Conservation (phyloP, 495 filamentous ascomycete species). For the Hypoxylon rickii region DNA sequence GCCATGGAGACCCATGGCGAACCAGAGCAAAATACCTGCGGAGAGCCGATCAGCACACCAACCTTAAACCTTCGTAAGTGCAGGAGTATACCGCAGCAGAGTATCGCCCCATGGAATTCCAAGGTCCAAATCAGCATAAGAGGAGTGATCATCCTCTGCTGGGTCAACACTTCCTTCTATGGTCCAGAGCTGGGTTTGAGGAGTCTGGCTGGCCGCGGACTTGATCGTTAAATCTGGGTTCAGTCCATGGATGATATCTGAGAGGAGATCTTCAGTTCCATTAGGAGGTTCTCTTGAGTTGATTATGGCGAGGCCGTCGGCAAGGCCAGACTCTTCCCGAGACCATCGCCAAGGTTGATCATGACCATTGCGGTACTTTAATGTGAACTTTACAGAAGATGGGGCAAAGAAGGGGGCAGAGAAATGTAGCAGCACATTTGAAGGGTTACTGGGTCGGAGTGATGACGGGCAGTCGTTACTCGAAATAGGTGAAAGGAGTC, state of each 20-base stretch:
- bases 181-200: conserved; percentile 72
- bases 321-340: conserved; percentile 61
- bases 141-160: conserved; percentile 60
- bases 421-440: conserved; percentile 50
- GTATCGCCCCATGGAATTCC: conserved; percentile 63
- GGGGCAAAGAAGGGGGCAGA: conserved; percentile 46
- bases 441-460: conserved; percentile 42
- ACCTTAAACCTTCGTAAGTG: no score
- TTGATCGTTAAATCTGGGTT: conserved; percentile 62
- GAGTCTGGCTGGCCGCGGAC: conserved; percentile 65
- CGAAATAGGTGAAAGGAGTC: conserved; percentile 45
- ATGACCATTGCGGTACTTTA: conserved; percentile 67
- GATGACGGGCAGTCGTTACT: conserved; percentile 40
- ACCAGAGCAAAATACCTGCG: conserved; percentile 78
- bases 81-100: conserved; percentile 49
- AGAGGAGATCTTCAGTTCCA: conserved; percentile 49
- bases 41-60: conserved; percentile 34
- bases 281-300: conserved; percentile 31
- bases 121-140: conserved; percentile 59
- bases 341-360: conserved; percentile 75
- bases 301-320: conserved; percentile 68
- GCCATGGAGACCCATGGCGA: conserved; percentile 81
- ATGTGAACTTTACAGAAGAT: conserved; percentile 66
- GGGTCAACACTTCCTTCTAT: conserved; percentile 59
- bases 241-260: conserved; percentile 63